These are phyloP conservation scores for Dioscorea zingiberensis DNA, from an alignment of 106 monocot species.

Conservation along the genomic window DNA sequence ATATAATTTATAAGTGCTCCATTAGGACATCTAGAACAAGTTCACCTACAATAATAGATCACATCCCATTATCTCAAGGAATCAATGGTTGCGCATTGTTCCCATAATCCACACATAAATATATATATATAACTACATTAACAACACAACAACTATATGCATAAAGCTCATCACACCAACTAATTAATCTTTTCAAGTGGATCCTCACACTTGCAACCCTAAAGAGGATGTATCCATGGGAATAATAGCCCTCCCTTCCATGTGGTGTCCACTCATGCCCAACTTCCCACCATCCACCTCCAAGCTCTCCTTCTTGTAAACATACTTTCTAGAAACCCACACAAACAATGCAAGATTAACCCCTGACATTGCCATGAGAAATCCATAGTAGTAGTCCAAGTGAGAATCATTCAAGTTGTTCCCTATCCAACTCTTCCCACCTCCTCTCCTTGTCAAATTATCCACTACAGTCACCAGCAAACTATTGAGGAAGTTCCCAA, in stretches of 20 bases:
- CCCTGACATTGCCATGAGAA: conserved; percentile 39
- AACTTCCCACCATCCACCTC: conserved; percentile 15
- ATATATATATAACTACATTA: no score
- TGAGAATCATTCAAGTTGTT: conserved; percentile 59
- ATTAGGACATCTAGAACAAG: no score
- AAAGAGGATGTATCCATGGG: not conserved
- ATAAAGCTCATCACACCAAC: no score
- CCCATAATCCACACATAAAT: no score
- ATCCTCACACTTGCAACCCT: not conserved
- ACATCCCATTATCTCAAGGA: no score
- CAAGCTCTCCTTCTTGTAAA: conserved; percentile 53
- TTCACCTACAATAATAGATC: no score
- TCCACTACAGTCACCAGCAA: conserved; percentile 54
- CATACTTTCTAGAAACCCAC: conserved; percentile 42
- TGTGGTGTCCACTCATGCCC: not conserved
- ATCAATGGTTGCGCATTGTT: no score
- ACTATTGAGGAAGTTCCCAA: conserved; percentile 66
- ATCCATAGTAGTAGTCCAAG: conserved; percentile 65
- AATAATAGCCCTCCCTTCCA: conserved; percentile 17
- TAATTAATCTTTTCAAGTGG: no score
- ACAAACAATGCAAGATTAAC: conserved; percentile 34
- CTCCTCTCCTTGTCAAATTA: conserved; percentile 21
- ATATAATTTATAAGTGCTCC: no score
- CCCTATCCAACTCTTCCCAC: conserved; percentile 70
- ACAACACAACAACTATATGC: no score